Evolutionary conservation across 1,284 basidiomycete genomes (phyloP).

Genomic region (Microbotryum silenes-acaulis): DNA sequence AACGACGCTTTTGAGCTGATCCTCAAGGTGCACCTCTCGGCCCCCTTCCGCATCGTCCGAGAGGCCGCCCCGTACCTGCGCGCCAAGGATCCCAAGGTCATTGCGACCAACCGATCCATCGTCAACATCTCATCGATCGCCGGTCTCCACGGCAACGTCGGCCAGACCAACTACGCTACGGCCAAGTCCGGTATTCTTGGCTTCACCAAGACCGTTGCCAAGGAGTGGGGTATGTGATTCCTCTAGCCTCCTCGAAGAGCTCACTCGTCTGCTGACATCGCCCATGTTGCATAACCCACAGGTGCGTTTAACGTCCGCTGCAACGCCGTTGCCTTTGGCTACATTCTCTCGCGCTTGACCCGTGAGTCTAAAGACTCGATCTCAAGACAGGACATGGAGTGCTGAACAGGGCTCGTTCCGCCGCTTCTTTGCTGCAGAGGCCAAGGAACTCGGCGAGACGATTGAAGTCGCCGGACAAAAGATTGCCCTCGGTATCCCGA

Average conservation of each 20-base stretch:
- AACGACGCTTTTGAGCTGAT: conserved; percentile 76
- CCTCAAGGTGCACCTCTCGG: conserved; percentile 68
- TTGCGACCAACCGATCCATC: conserved; percentile 61
- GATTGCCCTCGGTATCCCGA: conserved; percentile 45
- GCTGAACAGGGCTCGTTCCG: conserved; percentile 37
- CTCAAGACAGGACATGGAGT: no score
- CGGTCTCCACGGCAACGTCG: conserved; percentile 72
- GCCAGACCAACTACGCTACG: conserved; percentile 60
- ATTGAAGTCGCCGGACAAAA: conserved; percentile 77
- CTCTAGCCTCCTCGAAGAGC: background rate
- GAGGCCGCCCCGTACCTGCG: conserved; percentile 78
- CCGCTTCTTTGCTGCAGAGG: conserved; percentile 44
- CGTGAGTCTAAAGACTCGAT: background rate
- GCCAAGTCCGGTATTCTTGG: conserved; percentile 67
- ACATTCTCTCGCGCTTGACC: conserved; percentile 52
- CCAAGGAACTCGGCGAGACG: conserved; percentile 65
- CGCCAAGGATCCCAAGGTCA: conserved; percentile 52
- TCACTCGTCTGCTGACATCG: no score
- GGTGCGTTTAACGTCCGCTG: conserved; percentile 61
- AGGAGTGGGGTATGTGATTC: conserved; percentile 63
- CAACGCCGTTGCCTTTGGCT: conserved; percentile 71
- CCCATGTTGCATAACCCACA: background rate
- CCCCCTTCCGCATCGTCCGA: conserved; percentile 75
- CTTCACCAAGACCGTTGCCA: conserved; percentile 61
- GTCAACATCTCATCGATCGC: conserved; percentile 61